Evolutionary conservation across 1,139 yeast genomes (phyloP).

Genomic region (Nakaseomyces uthaithaninus): DNA sequence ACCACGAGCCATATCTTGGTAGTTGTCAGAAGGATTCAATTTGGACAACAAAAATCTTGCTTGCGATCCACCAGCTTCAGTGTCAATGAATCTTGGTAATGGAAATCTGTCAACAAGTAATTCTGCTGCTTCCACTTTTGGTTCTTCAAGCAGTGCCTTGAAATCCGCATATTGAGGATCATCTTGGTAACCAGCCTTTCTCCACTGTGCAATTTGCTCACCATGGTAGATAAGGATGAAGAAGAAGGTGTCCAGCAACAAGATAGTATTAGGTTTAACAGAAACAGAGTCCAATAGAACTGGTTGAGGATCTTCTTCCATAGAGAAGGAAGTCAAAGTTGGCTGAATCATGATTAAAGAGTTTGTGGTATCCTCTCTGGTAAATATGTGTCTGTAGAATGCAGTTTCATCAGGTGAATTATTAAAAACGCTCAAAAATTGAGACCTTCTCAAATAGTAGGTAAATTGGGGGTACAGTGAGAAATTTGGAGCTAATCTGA

Average conservation of each 20-base stretch:
- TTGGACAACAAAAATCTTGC: conserved; percentile 93
- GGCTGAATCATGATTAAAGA: conserved; percentile 96
- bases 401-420: conserved; percentile 99
- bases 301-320: conserved; percentile 83
- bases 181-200: conserved; percentile 90
- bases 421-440: conserved; percentile 91
- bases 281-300: conserved; percentile 90
- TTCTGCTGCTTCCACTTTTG: conserved; percentile 88
- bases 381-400: conserved; percentile 85
- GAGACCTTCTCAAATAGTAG: conserved; percentile 93
- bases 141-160: conserved; percentile 77
- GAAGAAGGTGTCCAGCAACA: conserved; percentile 90
- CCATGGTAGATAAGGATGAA: conserved; percentile 94
- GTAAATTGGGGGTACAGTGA: conserved; percentile 91
- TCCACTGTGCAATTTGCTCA: conserved; percentile 90
- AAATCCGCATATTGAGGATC: conserved; percentile 84
- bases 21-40: conserved; percentile 86
- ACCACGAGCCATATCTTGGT: conserved; percentile 50
- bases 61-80: conserved; percentile 97
- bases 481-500: conserved; percentile 69
- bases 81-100: conserved; percentile 89
- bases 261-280: conserved; percentile 78
- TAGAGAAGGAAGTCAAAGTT: conserved; percentile 78
- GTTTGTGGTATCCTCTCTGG: conserved; percentile 85
- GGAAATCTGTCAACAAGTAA: conserved; percentile 91